Evolutionary conservation across 768 basidiomycete genomes (phyloP), one percentile per base, ranked within the genome.

Genomic region (Naematelia encephala): DNA sequence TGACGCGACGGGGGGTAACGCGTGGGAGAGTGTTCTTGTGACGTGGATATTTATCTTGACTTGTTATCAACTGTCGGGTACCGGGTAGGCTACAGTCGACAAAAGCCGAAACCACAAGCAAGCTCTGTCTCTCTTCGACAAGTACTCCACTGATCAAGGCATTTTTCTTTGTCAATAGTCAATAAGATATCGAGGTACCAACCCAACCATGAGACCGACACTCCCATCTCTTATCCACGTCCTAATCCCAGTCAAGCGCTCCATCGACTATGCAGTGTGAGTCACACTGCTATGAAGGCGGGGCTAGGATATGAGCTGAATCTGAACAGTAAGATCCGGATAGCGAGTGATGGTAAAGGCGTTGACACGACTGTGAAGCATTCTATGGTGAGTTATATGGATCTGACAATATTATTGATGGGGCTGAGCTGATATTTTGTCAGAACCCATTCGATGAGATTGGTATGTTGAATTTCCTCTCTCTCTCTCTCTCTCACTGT

Each of bases 391-490:
- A 66, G 86, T 25, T 43, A 25, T 5, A 25, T 23, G 34, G 14
- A 5, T 48, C 51, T 29, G 46, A 23, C 39, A 56, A 60, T 14
- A 10, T 14, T 62, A 39, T 0, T 16, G 30, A 51, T 25, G 13
- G 13, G 21, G 16, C 25, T 2, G 16, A 21, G 12, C 12, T 27
- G 28, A 56, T 27, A 47, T 25, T 16, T 14, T 8, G 54, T 4
- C 69, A 97, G 93, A 98, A 98, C 78, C 94, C 96, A 0, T 98
- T 97, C 71, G 94, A 98, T 76, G 96, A 99, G 80, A 98, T 98
- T 73, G 94, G 92, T 92, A 56, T 63, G 82, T 74, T n/a, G 62
- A n/a, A n/a, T n/a, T n/a, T n/a, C n/a, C n/a, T n/a, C n/a, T n/a
- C n/a, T n/a, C n/a, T n/a, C n/a, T n/a, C n/a, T n/a, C n/a, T n/a